These are phyloP conservation scores for Backusella macrospora DNA, from an alignment of 192 early-diverging fungal species.

Conservation along the genomic window DNA sequence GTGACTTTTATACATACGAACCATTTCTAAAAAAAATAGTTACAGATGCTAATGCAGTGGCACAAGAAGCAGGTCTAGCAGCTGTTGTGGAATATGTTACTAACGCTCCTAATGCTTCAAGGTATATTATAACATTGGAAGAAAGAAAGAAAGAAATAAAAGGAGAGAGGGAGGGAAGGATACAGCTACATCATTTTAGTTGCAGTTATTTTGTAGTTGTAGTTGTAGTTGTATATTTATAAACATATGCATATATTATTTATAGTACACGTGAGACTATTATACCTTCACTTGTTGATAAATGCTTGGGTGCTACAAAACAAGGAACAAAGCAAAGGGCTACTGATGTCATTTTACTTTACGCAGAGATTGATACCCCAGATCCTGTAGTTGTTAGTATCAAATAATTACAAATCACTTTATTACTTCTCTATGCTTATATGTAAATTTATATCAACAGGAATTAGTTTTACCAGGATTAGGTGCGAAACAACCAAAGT, in stretches of 20 bases:
- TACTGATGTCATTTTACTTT: slow-evolving; percentile 80
- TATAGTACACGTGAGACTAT: slow-evolving; percentile 60
- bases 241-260: background rate
- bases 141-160: background rate
- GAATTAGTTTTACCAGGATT: slow-evolving; percentile 77
- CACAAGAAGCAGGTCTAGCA: slow-evolving; percentile 83
- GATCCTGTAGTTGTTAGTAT: slow-evolving; percentile 81
- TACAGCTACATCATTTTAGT: slow-evolving; percentile 4
- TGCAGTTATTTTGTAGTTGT: background rate
- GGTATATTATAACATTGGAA: slow-evolving; percentile 42
- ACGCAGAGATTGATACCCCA: slow-evolving; percentile 85
- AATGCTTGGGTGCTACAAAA: slow-evolving; percentile 82
- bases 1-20: slow-evolving; percentile 73
- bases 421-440: background rate
- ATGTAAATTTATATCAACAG: slow-evolving; percentile 36
- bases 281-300: slow-evolving; percentile 80
- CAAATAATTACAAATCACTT: background rate
- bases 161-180: background rate
- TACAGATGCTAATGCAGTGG: slow-evolving; percentile 85
- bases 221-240: background rate
- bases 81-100: slow-evolving; percentile 79
- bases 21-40: slow-evolving; percentile 80
- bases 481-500: slow-evolving; percentile 91
- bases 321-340: slow-evolving; percentile 78
- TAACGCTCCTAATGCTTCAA: slow-evolving; percentile 78